Evolutionary conservation across 2,329 filamentous ascomycete species (phyloP).

Genomic region (Ascochyta koolunga): DNA sequence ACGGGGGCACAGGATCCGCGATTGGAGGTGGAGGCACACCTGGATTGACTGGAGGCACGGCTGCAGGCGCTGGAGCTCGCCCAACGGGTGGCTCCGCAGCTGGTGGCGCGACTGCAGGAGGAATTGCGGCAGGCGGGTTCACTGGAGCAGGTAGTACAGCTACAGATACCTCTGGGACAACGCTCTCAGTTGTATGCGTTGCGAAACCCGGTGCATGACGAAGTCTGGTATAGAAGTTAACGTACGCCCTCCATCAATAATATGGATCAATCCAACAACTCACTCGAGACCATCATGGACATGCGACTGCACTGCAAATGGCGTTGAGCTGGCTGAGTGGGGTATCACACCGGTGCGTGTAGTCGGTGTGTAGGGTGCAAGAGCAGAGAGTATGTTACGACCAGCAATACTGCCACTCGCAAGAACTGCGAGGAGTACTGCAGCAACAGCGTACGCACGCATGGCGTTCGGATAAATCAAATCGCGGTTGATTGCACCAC

Average conservation of each 20-base stretch:
- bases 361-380: not conserved
- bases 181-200: slow-evolving; percentile 1
- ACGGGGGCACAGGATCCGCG: not conserved
- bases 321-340: not conserved
- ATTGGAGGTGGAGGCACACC: slow-evolving; percentile 1
- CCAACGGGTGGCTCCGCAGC: not conserved
- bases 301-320: not conserved
- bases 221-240: slow-evolving; percentile 11
- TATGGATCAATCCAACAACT: not conserved
- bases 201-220: slow-evolving; percentile 17
- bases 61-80: slow-evolving; percentile 8
- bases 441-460: not conserved
- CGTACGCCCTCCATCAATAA: too few species aligned
- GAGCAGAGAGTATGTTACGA: slow-evolving; percentile 4
- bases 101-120: not conserved
- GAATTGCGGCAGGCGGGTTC: slow-evolving; percentile 2
- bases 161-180: not conserved
- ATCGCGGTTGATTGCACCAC: not conserved
- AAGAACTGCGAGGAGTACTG: not conserved
- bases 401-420: not conserved
- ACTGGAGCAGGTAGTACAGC: slow-evolving; percentile 4
- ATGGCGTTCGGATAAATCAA: not conserved
- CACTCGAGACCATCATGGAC: slow-evolving; percentile 5
- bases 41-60: slow-evolving; percentile 8
- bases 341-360: not conserved